Percentiles rank a stretch among this genome's conserved stretches.
These are phyloP conservation scores for Termitomyces sp. DNA, from an alignment of 768 basidiomycete genomes.

Conservation along the genomic window DNA sequence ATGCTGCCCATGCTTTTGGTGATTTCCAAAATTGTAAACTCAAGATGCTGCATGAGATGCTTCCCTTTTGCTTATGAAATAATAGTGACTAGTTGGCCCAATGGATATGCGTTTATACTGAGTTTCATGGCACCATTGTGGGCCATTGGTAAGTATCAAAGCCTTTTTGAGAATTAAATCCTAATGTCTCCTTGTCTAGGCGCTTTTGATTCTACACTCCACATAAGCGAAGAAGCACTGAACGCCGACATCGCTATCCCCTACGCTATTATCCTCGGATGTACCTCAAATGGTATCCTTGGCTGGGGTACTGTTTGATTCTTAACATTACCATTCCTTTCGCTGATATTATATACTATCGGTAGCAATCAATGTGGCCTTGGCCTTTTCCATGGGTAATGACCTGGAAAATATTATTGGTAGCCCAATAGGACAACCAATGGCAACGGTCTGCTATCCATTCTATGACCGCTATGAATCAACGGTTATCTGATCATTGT, in stretches of 20 bases:
- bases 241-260: conserved; percentile 72
- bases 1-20: conserved; percentile 58
- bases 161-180: too few species aligned
- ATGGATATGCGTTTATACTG: conserved; percentile 56
- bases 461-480: conserved; percentile 16
- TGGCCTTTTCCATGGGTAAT: conserved; percentile 62
- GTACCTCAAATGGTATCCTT: conserved; percentile 53
- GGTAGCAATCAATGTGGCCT: conserved; percentile 55
- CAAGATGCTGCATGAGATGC: neutral
- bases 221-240: conserved; percentile 69
- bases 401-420: conserved; percentile 41
- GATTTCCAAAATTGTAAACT: conserved; percentile 57
- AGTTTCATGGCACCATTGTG: conserved; percentile 43
- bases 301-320: conserved; percentile 60
- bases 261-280: conserved; percentile 60
- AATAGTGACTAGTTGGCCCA: conserved; percentile 53
- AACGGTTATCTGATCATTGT: neutral
- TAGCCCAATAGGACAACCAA: conserved; percentile 51
- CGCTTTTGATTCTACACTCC: conserved; percentile 55
- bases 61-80: neutral
- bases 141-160: conserved; percentile 34
- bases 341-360: neutral
- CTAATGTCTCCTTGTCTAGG: conserved; percentile 21
- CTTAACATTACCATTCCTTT: neutral
- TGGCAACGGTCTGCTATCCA: conserved; percentile 44